Evolutionary conservation across 2,329 filamentous ascomycete genomes (phyloP).

Genomic region (Westerdykella ornata): DNA sequence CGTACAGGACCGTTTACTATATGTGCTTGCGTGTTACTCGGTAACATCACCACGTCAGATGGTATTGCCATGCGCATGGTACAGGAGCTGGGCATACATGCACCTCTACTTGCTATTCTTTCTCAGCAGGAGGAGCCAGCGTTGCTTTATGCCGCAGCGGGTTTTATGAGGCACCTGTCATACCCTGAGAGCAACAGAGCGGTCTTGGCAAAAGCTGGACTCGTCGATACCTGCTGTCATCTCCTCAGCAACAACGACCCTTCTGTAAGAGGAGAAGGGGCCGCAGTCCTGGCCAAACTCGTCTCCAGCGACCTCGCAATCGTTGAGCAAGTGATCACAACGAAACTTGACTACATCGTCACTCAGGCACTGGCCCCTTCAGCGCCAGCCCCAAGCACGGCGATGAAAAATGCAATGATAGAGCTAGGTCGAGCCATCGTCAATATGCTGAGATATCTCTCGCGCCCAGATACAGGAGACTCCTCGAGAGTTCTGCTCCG

Average conservation of each 20-base stretch:
- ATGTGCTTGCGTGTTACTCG: conserved; percentile 35
- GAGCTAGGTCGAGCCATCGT: conserved; percentile 29
- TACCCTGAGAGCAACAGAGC: conserved; percentile 30
- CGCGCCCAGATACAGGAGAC: conserved; percentile 15
- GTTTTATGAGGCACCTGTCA: conserved; percentile 33
- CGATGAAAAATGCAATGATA: conserved; percentile 36
- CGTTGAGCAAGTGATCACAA: conserved; percentile 24
- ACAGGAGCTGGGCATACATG: conserved; percentile 26
- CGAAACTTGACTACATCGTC: conserved; percentile 24
- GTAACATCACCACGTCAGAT: conserved; percentile 35
- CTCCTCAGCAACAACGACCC: conserved; percentile 25
- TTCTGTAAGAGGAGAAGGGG: conserved; percentile 31
- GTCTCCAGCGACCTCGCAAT: conserved; percentile 28
- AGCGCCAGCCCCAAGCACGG: conserved; percentile 29
- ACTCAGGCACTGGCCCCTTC: conserved; percentile 27
- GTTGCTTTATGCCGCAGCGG: conserved; percentile 33
- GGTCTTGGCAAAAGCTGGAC: conserved; percentile 25
- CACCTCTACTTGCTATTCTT: conserved; percentile 25
- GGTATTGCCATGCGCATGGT: conserved; percentile 32
- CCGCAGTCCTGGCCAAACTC: conserved; percentile 31
- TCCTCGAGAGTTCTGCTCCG: conserved; percentile 15
- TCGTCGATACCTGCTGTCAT: conserved; percentile 25
- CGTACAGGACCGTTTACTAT: conserved; percentile 23
- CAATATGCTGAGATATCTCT: conserved; percentile 20
- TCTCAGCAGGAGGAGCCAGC: conserved; percentile 22